Conservation (phyloP, 192 early-diverging fungal genomes). For the Coemansia sp. region DNA sequence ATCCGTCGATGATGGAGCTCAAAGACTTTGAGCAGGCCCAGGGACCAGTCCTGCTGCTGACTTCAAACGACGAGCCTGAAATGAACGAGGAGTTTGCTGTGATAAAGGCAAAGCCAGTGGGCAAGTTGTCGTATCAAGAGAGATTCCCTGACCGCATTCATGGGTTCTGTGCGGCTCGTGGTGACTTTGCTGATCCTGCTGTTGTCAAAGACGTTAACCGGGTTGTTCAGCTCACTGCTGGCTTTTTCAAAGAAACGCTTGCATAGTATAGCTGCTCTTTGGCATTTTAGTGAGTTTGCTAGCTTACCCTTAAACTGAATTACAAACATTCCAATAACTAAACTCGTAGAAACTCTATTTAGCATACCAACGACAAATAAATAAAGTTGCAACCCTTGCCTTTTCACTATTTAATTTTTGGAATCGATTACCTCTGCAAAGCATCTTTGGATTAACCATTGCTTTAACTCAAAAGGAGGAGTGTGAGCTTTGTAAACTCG, state of each 20-base stretch:
- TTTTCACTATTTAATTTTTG: too few species aligned
- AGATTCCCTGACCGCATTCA: slow-evolving; percentile 44
- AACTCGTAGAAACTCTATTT: too few species aligned
- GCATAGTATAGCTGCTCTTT: neutral
- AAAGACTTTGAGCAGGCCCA: slow-evolving; percentile 55
- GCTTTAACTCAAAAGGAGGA: too few species aligned
- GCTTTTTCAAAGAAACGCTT: slow-evolving; percentile 12
- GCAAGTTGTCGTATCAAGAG: slow-evolving; percentile 38
- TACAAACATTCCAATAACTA: too few species aligned
- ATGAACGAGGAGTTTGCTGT: slow-evolving; percentile 1
- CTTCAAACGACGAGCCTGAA: slow-evolving; percentile 35
- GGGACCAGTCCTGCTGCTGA: slow-evolving; percentile 57
- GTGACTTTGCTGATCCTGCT: slow-evolving; percentile 31
- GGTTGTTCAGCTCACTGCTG: slow-evolving; percentile 3
- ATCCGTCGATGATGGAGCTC: slow-evolving; percentile 57
- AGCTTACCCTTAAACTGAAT: neutral
- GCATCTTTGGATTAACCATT: too few species aligned
- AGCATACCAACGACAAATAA: too few species aligned
- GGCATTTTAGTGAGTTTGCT: neutral
- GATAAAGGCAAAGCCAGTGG: slow-evolving; percentile 6
- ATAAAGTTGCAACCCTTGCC: too few species aligned
- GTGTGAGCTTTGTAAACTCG: too few species aligned
- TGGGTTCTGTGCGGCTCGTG: slow-evolving; percentile 48
- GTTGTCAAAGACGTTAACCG: slow-evolving; percentile 13
- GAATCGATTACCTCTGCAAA: too few species aligned